A percentile compares a stretch with the other conserved stretches of the same genome.
phyloP scores from a whole-genome alignment of 345 rosid species.

The Nephelium lappaceum region DNA sequence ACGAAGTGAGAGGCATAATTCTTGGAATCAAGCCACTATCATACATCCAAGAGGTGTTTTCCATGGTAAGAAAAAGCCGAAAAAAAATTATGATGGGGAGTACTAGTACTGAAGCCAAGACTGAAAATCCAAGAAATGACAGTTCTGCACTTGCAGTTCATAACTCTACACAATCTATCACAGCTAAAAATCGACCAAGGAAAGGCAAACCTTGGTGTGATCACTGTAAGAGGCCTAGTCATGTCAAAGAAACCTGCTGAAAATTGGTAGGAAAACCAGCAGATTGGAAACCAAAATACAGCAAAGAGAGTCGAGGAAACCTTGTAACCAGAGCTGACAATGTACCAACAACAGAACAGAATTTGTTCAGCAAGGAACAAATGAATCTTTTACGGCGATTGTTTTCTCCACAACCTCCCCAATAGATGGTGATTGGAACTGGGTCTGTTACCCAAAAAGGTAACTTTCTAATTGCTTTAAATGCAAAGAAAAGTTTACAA shows the following conservation, averaged over 20 bases:
- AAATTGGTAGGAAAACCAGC: not conserved
- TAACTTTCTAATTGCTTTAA: not conserved
- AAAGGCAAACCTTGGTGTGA: not conserved
- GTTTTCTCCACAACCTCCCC: no score
- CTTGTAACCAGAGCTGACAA: no score
- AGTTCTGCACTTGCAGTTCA: no score
- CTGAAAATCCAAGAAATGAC: no score
- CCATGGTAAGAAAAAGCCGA: not conserved
- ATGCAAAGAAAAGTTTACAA: not conserved
- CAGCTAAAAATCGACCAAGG: not conserved
- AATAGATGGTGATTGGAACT: no score
- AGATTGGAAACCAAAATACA: not conserved
- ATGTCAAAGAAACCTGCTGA: not conserved
- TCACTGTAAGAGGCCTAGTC: not conserved
- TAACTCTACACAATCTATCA: no score
- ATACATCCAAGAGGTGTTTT: not conserved
- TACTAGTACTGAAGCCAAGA: no score
- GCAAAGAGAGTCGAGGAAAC: no score
- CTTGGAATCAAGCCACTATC: not conserved
- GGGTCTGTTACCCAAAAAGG: not conserved
- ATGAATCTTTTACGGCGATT: no score
- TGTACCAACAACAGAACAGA: not conserved
- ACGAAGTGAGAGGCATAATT: not conserved
- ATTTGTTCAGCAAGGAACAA: not conserved
- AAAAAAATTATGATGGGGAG: not conserved